Percentiles rank a stretch among this genome's conserved stretches.
Conservation (phyloP, 192 early-diverging fungal genomes). For the Coemansia sp. region DNA sequence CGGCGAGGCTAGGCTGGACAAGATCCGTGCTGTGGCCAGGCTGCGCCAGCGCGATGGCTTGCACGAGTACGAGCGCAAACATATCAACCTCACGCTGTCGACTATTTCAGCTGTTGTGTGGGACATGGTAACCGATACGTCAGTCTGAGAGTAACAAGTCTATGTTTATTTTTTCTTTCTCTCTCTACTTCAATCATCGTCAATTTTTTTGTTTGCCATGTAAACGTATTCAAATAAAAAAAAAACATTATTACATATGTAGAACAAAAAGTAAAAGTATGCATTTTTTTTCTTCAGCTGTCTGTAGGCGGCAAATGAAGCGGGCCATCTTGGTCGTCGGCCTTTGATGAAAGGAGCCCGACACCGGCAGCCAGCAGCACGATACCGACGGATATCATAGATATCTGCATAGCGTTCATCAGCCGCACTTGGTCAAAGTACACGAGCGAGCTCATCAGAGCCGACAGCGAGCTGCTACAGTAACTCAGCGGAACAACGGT, state of each 20-base stretch:
- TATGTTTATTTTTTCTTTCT: too few relatives aligned
- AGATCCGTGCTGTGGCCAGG: constrained; percentile 42
- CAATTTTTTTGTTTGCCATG: neutral
- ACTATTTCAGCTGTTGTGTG: constrained; percentile 55
- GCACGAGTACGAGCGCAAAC: constrained; percentile 58
- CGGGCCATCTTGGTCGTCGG: constrained; percentile 40
- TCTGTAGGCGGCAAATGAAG: constrained; percentile 24
- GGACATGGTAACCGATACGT: constrained; percentile 33
- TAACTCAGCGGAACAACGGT: constrained; percentile 75
- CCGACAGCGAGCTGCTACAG: constrained; percentile 75
- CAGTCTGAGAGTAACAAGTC: neutral
- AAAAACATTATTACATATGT: neutral
- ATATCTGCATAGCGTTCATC: constrained; percentile 63
- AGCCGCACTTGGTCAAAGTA: constrained; percentile 76
- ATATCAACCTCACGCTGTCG: constrained; percentile 53
- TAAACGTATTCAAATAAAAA: neutral
- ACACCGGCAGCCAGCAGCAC: constrained; percentile 69
- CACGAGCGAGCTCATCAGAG: constrained; percentile 77
- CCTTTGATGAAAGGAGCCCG: constrained; percentile 63
- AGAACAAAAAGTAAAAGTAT: neutral
- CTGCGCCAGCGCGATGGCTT: constrained; percentile 40
- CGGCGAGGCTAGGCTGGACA: constrained; percentile 23
- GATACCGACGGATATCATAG: constrained; percentile 71
- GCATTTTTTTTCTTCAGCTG: neutral
- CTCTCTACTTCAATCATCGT: neutral